Evolutionary conservation across 495 filamentous ascomycete species (phyloP).

Genomic region (Trichocladium uniseriatum): DNA sequence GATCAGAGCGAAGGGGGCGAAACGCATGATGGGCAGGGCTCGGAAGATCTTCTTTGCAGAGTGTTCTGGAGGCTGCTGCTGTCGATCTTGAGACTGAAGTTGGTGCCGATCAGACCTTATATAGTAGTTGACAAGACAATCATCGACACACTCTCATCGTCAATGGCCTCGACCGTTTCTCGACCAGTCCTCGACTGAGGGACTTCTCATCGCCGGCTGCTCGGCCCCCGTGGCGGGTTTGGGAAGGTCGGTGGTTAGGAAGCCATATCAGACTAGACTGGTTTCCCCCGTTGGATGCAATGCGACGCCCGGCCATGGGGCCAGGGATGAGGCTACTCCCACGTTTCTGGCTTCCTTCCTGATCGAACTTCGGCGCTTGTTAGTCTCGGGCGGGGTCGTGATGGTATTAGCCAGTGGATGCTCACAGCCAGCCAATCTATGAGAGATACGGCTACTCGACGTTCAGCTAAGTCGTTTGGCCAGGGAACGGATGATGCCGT

Average conservation of each 20-base stretch:
- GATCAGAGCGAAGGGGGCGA: slow-evolving; percentile 25
- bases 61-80: background rate
- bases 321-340: too few species aligned
- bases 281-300: background rate
- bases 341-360: slow-evolving; percentile 15
- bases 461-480: too few species aligned
- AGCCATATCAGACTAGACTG: background rate
- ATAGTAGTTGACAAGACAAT: background rate
- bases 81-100: background rate
- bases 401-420: background rate
- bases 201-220: background rate
- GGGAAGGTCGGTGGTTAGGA: slow-evolving; percentile 9
- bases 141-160: too few species aligned
- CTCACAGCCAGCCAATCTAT: too few species aligned
- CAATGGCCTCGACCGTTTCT: too few species aligned
- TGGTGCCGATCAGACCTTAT: background rate
- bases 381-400: background rate
- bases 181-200: too few species aligned
- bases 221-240: slow-evolving; percentile 6
- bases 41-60: background rate
- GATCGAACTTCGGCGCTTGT: slow-evolving; percentile 9
- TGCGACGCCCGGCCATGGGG: background rate
- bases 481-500: too few species aligned
- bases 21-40: slow-evolving; percentile 26
- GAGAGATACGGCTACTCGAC: too few species aligned